phyloP scores from a whole-genome alignment of 768 basidiomycete genomes.

The Hebeloma cylindrosporum region DNA sequence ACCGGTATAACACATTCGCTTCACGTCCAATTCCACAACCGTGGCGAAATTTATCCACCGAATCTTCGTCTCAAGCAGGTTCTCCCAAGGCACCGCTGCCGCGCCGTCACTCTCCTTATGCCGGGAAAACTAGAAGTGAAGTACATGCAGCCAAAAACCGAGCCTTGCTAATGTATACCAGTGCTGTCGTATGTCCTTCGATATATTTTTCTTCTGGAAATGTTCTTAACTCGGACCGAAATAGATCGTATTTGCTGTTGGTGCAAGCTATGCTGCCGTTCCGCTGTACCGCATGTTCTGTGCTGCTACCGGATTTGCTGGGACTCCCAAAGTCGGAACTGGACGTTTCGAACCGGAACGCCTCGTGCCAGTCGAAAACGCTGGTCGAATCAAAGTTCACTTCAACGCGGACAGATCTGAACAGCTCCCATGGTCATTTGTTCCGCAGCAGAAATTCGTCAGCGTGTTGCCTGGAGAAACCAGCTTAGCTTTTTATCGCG shows the following conservation, averaged over 20 bases:
- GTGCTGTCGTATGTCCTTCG: conserved; percentile 63
- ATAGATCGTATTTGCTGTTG: conserved; percentile 77
- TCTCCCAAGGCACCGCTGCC: conserved; percentile 3
- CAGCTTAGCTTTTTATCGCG: conserved; percentile 93
- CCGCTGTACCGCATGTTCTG: conserved; percentile 98
- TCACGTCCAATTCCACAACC: conserved; percentile 4
- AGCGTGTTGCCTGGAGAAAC: conserved; percentile 94
- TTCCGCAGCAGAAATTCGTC: conserved; percentile 87
- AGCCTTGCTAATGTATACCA: conserved; percentile 79
- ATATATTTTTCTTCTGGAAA: background rate
- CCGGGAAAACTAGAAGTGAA: conserved; percentile 31
- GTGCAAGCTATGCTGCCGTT: conserved; percentile 94
- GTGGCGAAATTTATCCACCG: conserved; percentile 13
- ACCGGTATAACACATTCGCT: conserved; percentile 5
- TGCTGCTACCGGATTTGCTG: conserved; percentile 94
- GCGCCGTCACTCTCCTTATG: conserved; percentile 3
- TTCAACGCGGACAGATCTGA: conserved; percentile 95
- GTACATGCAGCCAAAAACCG: conserved; percentile 62
- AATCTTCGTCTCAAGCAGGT: conserved; percentile 3
- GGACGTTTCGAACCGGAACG: conserved; percentile 84
- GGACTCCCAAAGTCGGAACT: conserved; percentile 88
- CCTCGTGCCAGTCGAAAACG: conserved; percentile 69
- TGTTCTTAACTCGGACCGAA: background rate
- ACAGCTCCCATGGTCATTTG: conserved; percentile 90
- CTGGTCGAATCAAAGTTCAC: conserved; percentile 83